These are phyloP conservation scores for Clavaria fumosa DNA, from an alignment of 768 basidiomycete genomes.

Conservation along the genomic window DNA sequence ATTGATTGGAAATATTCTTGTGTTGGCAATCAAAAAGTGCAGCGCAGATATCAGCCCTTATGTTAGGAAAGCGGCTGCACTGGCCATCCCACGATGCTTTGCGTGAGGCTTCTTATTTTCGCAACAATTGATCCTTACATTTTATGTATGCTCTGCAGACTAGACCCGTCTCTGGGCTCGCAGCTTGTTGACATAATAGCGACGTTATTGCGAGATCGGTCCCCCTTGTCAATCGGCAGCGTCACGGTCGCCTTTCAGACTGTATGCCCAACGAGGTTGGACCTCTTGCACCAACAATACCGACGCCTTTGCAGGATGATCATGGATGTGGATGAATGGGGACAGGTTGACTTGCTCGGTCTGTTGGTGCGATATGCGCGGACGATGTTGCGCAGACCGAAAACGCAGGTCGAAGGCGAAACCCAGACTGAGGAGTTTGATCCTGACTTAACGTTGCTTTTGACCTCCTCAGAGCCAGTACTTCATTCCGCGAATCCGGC, in stretches of 20 bases:
- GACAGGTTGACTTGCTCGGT: slow-evolving; percentile 67
- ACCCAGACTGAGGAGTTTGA: slow-evolving; percentile 45
- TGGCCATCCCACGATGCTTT: slow-evolving; percentile 78
- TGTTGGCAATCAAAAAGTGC: slow-evolving; percentile 83
- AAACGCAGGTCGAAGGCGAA: slow-evolving; percentile 17
- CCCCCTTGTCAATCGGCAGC: slow-evolving; percentile 77
- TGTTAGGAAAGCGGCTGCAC: slow-evolving; percentile 83
- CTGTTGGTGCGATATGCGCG: slow-evolving; percentile 73
- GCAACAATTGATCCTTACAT: not conserved
- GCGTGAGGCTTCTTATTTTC: slow-evolving; percentile 25
- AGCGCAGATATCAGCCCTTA: slow-evolving; percentile 87
- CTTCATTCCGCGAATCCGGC: slow-evolving; percentile 82
- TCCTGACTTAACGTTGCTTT: slow-evolving; percentile 57
- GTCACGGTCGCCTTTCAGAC: slow-evolving; percentile 75
- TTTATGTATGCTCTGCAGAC: slow-evolving; percentile 43
- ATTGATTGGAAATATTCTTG: slow-evolving; percentile 74
- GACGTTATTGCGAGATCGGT: slow-evolving; percentile 52
- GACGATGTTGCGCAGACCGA: slow-evolving; percentile 63
- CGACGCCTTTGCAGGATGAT: slow-evolving; percentile 71
- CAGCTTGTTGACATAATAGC: slow-evolving; percentile 59
- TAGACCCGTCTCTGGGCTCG: slow-evolving; percentile 48
- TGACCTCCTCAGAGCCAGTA: slow-evolving; percentile 58
- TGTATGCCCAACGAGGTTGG: slow-evolving; percentile 76
- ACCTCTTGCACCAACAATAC: slow-evolving; percentile 81
- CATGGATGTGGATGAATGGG: slow-evolving; percentile 94